phyloP scores from a whole-genome alignment of 2,329 filamentous ascomycete species.

The Chrysoporthe austroafricana region DNA sequence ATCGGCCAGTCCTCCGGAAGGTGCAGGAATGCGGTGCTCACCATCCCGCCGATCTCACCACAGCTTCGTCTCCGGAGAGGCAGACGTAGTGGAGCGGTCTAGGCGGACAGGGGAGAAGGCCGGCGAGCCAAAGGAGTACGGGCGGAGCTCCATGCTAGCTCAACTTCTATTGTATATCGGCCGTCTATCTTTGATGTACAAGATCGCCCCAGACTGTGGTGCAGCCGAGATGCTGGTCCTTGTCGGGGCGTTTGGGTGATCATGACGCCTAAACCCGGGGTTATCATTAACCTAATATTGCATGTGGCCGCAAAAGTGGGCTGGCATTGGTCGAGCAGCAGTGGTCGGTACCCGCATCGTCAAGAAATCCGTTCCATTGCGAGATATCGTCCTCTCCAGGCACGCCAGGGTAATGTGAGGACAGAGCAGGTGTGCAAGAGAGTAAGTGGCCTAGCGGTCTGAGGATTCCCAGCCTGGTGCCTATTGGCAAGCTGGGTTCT shows the following conservation, averaged over 20 bases:
- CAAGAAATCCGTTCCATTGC: no score
- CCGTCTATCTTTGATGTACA: background rate
- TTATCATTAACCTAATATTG: no score
- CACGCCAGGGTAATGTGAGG: no score
- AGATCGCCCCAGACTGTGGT: background rate
- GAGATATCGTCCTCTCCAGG: no score
- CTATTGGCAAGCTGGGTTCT: no score
- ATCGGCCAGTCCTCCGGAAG: background rate
- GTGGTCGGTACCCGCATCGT: no score
- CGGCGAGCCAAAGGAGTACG: background rate
- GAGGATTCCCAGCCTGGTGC: no score
- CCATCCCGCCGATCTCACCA: background rate
- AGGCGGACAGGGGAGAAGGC: background rate
- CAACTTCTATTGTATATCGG: background rate
- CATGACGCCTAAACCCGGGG: conserved; percentile 6
- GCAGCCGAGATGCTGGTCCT: conserved; percentile 9
- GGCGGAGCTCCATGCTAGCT: background rate
- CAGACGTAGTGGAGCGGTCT: conserved; percentile 8
- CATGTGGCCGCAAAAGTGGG: no score
- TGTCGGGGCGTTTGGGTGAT: background rate
- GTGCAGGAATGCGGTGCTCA: conserved; percentile 3
- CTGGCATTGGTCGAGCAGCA: no score
- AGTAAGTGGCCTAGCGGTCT: no score
- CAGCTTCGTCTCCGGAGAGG: background rate
- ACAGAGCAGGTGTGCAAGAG: no score